phyloP scores from a whole-genome alignment of 2,329 filamentous ascomycete genomes.

The Pseudomassariella vexata region DNA sequence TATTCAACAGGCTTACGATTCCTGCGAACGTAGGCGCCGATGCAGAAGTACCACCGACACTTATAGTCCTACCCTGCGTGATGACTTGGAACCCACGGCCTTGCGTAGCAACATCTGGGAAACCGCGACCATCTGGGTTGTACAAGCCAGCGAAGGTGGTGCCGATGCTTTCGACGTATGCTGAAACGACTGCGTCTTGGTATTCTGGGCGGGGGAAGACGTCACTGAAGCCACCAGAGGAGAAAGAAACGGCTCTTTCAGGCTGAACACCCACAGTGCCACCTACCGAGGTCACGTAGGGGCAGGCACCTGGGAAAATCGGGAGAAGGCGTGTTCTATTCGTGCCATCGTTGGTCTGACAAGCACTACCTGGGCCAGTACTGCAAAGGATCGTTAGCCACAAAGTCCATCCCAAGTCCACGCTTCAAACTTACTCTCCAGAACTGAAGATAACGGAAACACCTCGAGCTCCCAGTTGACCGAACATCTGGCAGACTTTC shows the following conservation, averaged over 20 bases:
- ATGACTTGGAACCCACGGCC: constrained; percentile 24
- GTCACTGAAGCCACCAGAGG: constrained; percentile 45
- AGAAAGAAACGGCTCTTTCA: constrained; percentile 47
- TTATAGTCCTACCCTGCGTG: constrained; percentile 22
- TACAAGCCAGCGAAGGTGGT: constrained; percentile 35
- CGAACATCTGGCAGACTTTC: constrained; percentile 58
- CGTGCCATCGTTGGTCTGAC: constrained; percentile 49
- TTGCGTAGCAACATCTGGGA: constrained; percentile 58
- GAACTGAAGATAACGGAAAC: constrained; percentile 30
- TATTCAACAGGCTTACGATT: constrained; percentile 60
- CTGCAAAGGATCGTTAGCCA: constrained; percentile 6
- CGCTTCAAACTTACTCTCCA: constrained; percentile 31
- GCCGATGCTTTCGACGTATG: constrained; percentile 30
- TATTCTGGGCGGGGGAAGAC: constrained; percentile 37
- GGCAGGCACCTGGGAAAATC: constrained; percentile 49
- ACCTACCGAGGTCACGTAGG: constrained; percentile 55
- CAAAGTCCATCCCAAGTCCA: too few relatives aligned
- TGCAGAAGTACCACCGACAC: constrained; percentile 39
- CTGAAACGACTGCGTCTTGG: constrained; percentile 38
- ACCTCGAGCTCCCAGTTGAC: constrained; percentile 62
- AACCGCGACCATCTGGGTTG: constrained; percentile 45
- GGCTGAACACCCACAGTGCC: constrained; percentile 43
- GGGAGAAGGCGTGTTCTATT: constrained; percentile 46
- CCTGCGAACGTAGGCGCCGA: constrained; percentile 57
- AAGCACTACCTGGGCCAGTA: constrained; percentile 26